These are phyloP conservation scores for Blastobotrys attinorum DNA, from an alignment of 805 yeast species.

Conservation along the genomic window DNA sequence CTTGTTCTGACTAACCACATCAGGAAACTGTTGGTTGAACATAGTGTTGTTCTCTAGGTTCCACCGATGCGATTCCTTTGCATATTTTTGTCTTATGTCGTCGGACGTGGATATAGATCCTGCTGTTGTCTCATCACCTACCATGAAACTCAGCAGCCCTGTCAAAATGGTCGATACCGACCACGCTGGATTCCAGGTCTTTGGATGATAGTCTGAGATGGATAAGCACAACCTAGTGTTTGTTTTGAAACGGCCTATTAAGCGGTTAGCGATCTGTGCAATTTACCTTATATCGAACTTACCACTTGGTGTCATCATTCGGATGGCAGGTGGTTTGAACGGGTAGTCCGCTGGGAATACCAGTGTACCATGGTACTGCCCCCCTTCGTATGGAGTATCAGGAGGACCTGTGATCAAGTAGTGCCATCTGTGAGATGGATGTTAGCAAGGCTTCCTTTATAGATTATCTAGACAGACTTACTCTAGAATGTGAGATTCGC, in stretches of 20 bases:
- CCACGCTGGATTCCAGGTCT: conserved; percentile 96
- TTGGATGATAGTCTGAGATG: conserved; percentile 94
- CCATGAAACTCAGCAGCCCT: conserved; percentile 88
- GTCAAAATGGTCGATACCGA: conserved; percentile 80
- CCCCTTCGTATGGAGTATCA: conserved; percentile 75
- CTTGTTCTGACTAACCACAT: conserved; percentile 41
- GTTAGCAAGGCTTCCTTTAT: conserved; percentile 14
- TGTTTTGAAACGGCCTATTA: conserved; percentile 58
- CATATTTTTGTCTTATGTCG: conserved; percentile 35
- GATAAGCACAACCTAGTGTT: conserved; percentile 78
- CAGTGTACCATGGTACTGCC: conserved; percentile 86
- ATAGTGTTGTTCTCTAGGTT: conserved; percentile 55
- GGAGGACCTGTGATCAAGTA: conserved; percentile 90
- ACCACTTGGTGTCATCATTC: conserved; percentile 77
- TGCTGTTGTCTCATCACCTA: conserved; percentile 74
- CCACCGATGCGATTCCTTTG: conserved; percentile 54
- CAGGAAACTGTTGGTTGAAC: conserved; percentile 63
- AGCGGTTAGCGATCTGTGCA: too few species aligned
- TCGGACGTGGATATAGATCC: conserved; percentile 70
- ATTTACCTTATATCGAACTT: too few species aligned
- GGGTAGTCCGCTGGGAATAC: conserved; percentile 82
- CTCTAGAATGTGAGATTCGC: conserved; percentile 77
- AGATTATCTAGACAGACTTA: not conserved
- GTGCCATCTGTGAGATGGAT: conserved; percentile 51
- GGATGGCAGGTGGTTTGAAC: conserved; percentile 79